Evolutionary conservation across 2,329 filamentous ascomycete species (phyloP).

Genomic region (Raffaelea ambrosiae): DNA sequence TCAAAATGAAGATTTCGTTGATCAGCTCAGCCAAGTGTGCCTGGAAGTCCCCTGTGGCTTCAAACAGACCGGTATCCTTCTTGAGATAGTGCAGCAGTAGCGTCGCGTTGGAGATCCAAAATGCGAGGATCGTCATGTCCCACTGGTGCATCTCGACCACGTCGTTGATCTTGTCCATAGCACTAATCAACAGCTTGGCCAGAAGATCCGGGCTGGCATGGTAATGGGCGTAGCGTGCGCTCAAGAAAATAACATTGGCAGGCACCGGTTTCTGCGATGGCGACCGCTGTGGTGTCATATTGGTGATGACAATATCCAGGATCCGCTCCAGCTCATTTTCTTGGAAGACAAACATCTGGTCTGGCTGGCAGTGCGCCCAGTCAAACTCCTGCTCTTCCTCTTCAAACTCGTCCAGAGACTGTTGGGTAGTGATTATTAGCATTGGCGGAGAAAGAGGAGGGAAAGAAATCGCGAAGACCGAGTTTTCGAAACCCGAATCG

Average conservation of each 20-base stretch:
- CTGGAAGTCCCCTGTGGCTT: slow-evolving; percentile 81
- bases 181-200: slow-evolving; percentile 68
- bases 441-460: neutral
- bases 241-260: slow-evolving; percentile 93
- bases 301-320: slow-evolving; percentile 90
- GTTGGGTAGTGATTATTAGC: slow-evolving; percentile 18
- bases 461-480: neutral
- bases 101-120: slow-evolving; percentile 97
- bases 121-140: slow-evolving; percentile 99
- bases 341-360: slow-evolving; percentile 99
- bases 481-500: too few species aligned
- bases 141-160: slow-evolving; percentile 94
- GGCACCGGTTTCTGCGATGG: slow-evolving; percentile 97
- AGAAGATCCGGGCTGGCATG: slow-evolving; percentile 83
- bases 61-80: slow-evolving; percentile 76
- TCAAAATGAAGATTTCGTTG: slow-evolving; percentile 97
- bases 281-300: slow-evolving; percentile 93
- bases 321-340: slow-evolving; percentile 87
- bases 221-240: slow-evolving; percentile 92
- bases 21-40: slow-evolving; percentile 88
- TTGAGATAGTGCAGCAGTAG: slow-evolving; percentile 93
- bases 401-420: slow-evolving; percentile 69
- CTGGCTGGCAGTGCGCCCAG: slow-evolving; percentile 87
- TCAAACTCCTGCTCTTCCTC: slow-evolving; percentile 92
- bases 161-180: slow-evolving; percentile 94